Percentiles rank a stretch among this genome's conserved stretches.
Conservation (phyloP, 257 asterid species). For the Nicotiana attenuata region DNA sequence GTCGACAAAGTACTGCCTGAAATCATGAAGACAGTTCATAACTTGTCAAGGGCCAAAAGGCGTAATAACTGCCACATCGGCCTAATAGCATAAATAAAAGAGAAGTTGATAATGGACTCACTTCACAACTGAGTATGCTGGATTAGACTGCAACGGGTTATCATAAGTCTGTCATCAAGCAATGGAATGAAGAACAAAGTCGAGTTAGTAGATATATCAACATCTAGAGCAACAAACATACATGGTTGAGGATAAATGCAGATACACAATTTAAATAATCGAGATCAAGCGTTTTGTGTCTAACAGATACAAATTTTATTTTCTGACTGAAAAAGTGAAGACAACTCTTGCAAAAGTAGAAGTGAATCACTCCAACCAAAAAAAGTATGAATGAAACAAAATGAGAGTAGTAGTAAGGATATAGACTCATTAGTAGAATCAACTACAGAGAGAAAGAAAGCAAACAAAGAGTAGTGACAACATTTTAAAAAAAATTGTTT, state of each 20-base stretch:
- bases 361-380: not conserved
- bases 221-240: not conserved
- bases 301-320: not conserved
- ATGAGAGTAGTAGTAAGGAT: not conserved
- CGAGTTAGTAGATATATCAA: not conserved
- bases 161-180: conserved; percentile 31
- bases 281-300: not conserved
- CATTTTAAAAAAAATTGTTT: not conserved
- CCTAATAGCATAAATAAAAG: conserved; percentile 2
- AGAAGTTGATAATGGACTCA: conserved; percentile 18
- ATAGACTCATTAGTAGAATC: not conserved
- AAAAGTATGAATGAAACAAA: not conserved
- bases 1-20: conserved; percentile 53
- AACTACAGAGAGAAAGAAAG: not conserved
- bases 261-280: not conserved
- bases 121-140: conserved; percentile 57
- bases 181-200: not conserved
- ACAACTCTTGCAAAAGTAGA: not conserved
- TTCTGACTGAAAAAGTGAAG: not conserved
- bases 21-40: conserved; percentile 8
- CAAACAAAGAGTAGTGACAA: not conserved
- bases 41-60: not conserved
- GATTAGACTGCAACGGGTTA: conserved; percentile 41
- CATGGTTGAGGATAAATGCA: not conserved
- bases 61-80: not conserved